Evolutionary conservation across 176 grass and related monocot genomes (phyloP).

Genomic region (Tuctoria greenei): DNA sequence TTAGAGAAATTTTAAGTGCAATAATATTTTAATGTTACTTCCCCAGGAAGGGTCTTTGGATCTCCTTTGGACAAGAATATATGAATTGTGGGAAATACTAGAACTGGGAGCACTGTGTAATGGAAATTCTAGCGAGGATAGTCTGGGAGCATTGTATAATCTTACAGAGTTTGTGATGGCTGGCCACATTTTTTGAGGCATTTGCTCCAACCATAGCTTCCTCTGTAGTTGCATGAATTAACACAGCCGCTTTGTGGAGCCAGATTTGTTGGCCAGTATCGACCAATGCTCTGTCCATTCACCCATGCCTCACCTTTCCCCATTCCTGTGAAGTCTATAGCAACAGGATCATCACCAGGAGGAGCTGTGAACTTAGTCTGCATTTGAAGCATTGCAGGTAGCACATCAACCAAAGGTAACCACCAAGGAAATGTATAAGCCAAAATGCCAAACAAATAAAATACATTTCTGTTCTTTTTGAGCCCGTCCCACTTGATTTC

Average conservation of each 20-base stretch:
- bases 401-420: background rate
- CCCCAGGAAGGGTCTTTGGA: background rate
- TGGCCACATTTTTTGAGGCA: conserved; percentile 93
- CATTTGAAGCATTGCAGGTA: conserved; percentile 35
- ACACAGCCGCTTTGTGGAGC: conserved; percentile 66
- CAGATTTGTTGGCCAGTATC: conserved; percentile 84
- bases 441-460: conserved; percentile 14
- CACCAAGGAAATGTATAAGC: background rate
- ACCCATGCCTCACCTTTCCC: conserved; percentile 96
- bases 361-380: conserved; percentile 76
- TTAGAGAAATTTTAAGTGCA: conserved; percentile 1
- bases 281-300: conserved; percentile 93
- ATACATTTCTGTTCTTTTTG: background rate
- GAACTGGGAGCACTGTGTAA: background rate
- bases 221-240: conserved; percentile 76
- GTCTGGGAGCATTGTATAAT: conserved; percentile 7
- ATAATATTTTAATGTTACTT: conserved; percentile 18
- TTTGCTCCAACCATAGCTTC: conserved; percentile 59
- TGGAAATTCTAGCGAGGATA: conserved; percentile 6
- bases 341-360: conserved; percentile 76
- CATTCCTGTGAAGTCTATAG: conserved; percentile 91
- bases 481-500: conserved; percentile 2
- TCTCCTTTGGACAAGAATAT: conserved; percentile 2
- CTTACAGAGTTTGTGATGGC: conserved; percentile 82
- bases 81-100: background rate